Evolutionary conservation across 2,329 filamentous ascomycete species (phyloP).

Genomic region (Mollisia scopiformis): DNA sequence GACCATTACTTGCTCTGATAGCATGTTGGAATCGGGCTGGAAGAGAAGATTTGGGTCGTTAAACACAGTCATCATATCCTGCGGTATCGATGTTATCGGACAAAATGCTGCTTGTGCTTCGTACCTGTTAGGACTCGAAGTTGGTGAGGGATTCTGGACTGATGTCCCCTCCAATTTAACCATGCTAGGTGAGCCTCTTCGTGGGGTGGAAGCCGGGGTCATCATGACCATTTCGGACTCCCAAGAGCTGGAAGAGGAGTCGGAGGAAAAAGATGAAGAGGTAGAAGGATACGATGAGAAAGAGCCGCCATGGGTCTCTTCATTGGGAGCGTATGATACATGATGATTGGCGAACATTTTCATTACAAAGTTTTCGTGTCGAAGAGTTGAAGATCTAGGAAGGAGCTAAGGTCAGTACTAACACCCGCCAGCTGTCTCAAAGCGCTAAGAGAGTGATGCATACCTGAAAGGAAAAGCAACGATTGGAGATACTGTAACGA

Average conservation of each 20-base stretch:
- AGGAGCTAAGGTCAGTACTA: not conserved
- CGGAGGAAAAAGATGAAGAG: slow-evolving; percentile 18
- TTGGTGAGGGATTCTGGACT: slow-evolving; percentile 11
- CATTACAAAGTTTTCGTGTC: not conserved
- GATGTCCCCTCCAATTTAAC: slow-evolving; percentile 21
- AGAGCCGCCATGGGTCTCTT: slow-evolving; percentile 7
- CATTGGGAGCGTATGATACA: slow-evolving; percentile 7
- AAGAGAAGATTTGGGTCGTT: slow-evolving; percentile 11
- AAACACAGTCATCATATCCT: slow-evolving; percentile 21
- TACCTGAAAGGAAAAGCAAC: not conserved
- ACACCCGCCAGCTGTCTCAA: not conserved
- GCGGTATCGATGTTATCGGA: slow-evolving; percentile 19
- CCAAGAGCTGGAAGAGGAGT: slow-evolving; percentile 15
- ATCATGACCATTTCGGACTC: slow-evolving; percentile 8
- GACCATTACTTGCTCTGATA: not conserved
- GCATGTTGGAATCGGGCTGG: not conserved
- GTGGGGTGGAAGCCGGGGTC: slow-evolving; percentile 18
- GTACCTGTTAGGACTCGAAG: slow-evolving; percentile 10
- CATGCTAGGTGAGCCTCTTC: slow-evolving; percentile 6
- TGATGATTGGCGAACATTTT: slow-evolving; percentile 24
- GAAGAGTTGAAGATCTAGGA: slow-evolving; percentile 4
- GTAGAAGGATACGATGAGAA: slow-evolving; percentile 4
- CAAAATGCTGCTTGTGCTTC: slow-evolving; percentile 9
- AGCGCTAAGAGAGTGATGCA: not conserved
- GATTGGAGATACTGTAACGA: not conserved